These are phyloP conservation scores for Sporisorium graminicola DNA, from an alignment of 1,284 basidiomycete genomes.

Conservation along the genomic window DNA sequence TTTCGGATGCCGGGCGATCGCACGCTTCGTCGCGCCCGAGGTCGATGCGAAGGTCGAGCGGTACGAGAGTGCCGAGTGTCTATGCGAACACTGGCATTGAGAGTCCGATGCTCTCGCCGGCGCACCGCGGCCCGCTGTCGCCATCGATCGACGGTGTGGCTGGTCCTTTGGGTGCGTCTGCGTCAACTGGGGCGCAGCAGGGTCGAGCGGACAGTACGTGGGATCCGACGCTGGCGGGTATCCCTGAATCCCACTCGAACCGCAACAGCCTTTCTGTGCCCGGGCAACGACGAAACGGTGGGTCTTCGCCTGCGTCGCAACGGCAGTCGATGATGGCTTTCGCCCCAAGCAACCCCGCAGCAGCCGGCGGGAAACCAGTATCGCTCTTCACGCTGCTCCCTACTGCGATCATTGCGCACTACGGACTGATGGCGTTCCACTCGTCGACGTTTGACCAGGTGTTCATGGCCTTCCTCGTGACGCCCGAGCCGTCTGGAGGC, in stretches of 20 bases:
- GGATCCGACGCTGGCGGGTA: constrained; percentile 62
- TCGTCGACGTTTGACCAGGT: constrained; percentile 69
- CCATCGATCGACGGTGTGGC: constrained; percentile 7
- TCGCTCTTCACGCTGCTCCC: constrained; percentile 63
- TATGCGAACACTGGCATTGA: constrained; percentile 63
- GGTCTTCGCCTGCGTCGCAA: constrained; percentile 19
- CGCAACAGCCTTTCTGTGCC: constrained; percentile 34
- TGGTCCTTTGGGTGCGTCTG: constrained; percentile 3
- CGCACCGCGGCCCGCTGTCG: constrained; percentile 20
- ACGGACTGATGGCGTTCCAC: constrained; percentile 67
- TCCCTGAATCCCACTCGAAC: constrained; percentile 54
- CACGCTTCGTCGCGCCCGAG: constrained; percentile 23
- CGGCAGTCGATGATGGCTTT: constrained; percentile 15
- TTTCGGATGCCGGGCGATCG: constrained; percentile 39
- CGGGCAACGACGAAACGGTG: not conserved
- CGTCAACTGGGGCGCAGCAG: not conserved
- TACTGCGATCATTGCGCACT: constrained; percentile 66
- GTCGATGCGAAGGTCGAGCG: constrained; percentile 46
- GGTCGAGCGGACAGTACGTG: constrained; percentile 38
- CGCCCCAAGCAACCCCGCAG: not conserved
- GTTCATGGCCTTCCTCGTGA: constrained; percentile 70
- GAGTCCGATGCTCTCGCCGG: constrained; percentile 34
- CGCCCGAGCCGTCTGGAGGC: constrained; percentile 64
- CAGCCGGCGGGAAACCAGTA: not conserved
- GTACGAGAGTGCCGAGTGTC: constrained; percentile 50